A percentile compares a stretch with the other conserved stretches of the same genome.
These are phyloP conservation scores for Dipteronia sinensis DNA, from an alignment of 345 rosid species.

Conservation along the genomic window DNA sequence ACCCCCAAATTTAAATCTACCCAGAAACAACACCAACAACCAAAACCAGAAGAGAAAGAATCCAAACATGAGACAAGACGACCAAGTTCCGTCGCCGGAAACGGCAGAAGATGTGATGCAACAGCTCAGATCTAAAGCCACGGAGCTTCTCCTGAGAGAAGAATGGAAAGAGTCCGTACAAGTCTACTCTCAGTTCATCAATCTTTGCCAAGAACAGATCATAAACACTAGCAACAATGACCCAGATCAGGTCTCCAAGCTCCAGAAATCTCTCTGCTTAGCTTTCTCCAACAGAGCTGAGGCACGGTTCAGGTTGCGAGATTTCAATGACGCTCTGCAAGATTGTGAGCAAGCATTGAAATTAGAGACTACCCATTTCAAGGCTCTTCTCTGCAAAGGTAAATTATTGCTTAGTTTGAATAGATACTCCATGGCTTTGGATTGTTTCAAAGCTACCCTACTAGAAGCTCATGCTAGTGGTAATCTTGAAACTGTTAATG, in stretches of 20 bases:
- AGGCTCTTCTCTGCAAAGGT: slow-evolving; percentile 82
- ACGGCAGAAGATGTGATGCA: slow-evolving; percentile 48
- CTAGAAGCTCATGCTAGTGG: slow-evolving; percentile 56
- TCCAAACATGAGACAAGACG: slow-evolving; percentile 37
- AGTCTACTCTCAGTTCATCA: slow-evolving; percentile 63
- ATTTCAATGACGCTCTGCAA: slow-evolving; percentile 46
- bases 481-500: slow-evolving; percentile 52
- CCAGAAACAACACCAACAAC: neutral
- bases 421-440: slow-evolving; percentile 63
- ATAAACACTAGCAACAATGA: slow-evolving; percentile 27
- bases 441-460: slow-evolving; percentile 66
- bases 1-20: slow-evolving; percentile 25
- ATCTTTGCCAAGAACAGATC: slow-evolving; percentile 52
- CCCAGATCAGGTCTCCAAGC: slow-evolving; percentile 36
- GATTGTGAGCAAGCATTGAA: slow-evolving; percentile 70
- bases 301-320: slow-evolving; percentile 48
- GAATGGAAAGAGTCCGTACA: slow-evolving; percentile 71
- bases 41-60: neutral
- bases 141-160: slow-evolving; percentile 75
- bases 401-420: slow-evolving; percentile 64
- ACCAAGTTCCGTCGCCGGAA: slow-evolving; percentile 26
- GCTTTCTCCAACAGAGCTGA: slow-evolving; percentile 84
- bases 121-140: slow-evolving; percentile 70
- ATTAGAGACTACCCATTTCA: slow-evolving; percentile 70
- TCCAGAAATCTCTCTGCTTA: slow-evolving; percentile 60